Evolutionary conservation across 1,284 basidiomycete genomes (phyloP).

Genomic region (Golubevia pallescens): DNA sequence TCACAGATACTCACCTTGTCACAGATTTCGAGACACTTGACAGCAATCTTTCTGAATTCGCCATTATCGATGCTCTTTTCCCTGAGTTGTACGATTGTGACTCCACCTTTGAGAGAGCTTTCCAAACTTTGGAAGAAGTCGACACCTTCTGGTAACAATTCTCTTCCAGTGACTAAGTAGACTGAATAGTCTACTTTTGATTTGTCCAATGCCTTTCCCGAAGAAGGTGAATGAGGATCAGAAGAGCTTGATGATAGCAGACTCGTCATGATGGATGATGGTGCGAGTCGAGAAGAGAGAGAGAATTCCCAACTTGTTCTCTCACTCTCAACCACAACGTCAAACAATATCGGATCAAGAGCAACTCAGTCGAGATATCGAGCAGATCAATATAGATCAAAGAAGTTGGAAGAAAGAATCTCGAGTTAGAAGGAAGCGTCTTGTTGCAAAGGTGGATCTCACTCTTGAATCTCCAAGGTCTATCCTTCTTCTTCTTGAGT

Average conservation of each 20-base stretch:
- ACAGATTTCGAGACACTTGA: constrained; percentile 76
- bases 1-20: constrained; percentile 67
- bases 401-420: too few species aligned
- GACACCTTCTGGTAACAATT: constrained; percentile 42
- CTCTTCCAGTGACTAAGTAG: constrained; percentile 56
- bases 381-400: too few species aligned
- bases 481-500: too few species aligned
- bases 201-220: neutral
- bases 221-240: neutral
- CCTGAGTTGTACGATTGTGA: constrained; percentile 85
- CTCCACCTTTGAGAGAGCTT: constrained; percentile 80
- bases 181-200: constrained; percentile 37
- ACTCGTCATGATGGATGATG: too few species aligned
- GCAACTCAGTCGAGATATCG: too few species aligned
- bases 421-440: too few species aligned
- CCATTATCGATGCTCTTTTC: constrained; percentile 82
- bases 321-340: too few species aligned
- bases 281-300: too few species aligned
- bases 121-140: constrained; percentile 21
- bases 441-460: too few species aligned
- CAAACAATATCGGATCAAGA: too few species aligned
- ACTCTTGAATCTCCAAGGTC: too few species aligned
- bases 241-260: neutral
- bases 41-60: constrained; percentile 83
- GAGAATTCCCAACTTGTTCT: too few species aligned